Conservation (phyloP, 148 eudicot genomes). For the Camellia sinensis region DNA sequence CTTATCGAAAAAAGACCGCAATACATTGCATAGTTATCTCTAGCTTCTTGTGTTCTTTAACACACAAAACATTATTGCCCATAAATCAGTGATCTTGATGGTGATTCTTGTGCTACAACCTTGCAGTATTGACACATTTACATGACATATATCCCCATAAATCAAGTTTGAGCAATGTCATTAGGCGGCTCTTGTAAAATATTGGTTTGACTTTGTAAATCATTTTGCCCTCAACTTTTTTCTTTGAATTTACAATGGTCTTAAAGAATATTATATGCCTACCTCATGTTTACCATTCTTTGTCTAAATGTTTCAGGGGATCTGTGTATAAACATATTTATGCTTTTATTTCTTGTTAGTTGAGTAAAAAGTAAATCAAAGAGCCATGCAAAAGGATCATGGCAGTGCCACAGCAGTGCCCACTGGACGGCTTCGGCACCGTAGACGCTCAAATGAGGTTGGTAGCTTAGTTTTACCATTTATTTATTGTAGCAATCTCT, state of each 20-base stretch:
- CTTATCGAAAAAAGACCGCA: no score
- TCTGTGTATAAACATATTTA: neutral
- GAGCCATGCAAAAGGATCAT: slow-evolving; percentile 45
- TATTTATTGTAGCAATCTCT: no score
- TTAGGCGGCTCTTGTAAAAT: no score
- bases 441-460: slow-evolving; percentile 57
- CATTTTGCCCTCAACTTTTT: neutral
- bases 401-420: slow-evolving; percentile 28
- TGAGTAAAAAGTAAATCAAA: slow-evolving; percentile 2
- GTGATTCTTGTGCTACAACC: neutral
- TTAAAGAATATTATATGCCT: neutral
- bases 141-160: no score
- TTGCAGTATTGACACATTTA: neutral
- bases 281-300: neutral
- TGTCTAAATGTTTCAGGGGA: slow-evolving; percentile 21
- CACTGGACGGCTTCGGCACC: slow-evolving; percentile 45
- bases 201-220: neutral
- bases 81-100: neutral
- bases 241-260: neutral
- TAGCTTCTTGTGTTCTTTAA: neutral
- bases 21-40: slow-evolving; percentile 3
- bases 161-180: no score
- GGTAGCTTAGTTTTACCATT: neutral
- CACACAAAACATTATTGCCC: neutral
- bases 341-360: slow-evolving; percentile 10